These are phyloP conservation scores for Austroboletus festivus DNA, from an alignment of 768 basidiomycete genomes.

Conservation along the genomic window DNA sequence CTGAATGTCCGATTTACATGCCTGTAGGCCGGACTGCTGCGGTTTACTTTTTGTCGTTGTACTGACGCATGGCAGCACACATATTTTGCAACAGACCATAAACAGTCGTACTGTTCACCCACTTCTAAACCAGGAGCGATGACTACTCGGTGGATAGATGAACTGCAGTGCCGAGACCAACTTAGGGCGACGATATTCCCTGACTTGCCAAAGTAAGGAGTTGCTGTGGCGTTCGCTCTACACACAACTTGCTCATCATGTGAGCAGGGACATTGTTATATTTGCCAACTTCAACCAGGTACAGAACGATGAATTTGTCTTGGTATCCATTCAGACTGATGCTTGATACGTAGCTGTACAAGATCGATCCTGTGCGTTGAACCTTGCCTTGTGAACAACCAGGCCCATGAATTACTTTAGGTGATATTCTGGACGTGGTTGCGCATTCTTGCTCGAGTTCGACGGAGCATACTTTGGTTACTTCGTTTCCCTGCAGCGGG, in stretches of 20 bases:
- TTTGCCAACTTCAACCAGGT: slow-evolving; percentile 57
- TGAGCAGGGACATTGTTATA: slow-evolving; percentile 39
- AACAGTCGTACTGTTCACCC: slow-evolving; percentile 37
- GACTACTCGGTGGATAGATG: slow-evolving; percentile 36
- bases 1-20: slow-evolving; percentile 46
- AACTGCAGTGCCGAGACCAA: slow-evolving; percentile 36
- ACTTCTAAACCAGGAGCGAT: slow-evolving; percentile 10
- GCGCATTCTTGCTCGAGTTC: slow-evolving; percentile 41
- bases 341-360: slow-evolving; percentile 38
- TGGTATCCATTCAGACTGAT: slow-evolving; percentile 5
- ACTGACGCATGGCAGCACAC: slow-evolving; percentile 35
- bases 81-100: slow-evolving; percentile 50
- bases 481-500: slow-evolving; percentile 49
- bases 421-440: slow-evolving; percentile 48
- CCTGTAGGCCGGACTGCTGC: slow-evolving; percentile 31
- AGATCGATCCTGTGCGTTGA: slow-evolving; percentile 38
- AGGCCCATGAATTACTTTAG: slow-evolving; percentile 21
- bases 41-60: background rate
- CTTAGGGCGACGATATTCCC: slow-evolving; percentile 43
- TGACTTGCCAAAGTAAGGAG: slow-evolving; percentile 38
- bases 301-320: slow-evolving; percentile 5
- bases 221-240: background rate
- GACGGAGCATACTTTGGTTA: slow-evolving; percentile 50
- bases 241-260: background rate
- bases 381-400: background rate